Evolutionary conservation across 2,329 filamentous ascomycete genomes (phyloP), one percentile per base, ranked within the genome.

Genomic region (Penicillium sclerotigenum): DNA sequence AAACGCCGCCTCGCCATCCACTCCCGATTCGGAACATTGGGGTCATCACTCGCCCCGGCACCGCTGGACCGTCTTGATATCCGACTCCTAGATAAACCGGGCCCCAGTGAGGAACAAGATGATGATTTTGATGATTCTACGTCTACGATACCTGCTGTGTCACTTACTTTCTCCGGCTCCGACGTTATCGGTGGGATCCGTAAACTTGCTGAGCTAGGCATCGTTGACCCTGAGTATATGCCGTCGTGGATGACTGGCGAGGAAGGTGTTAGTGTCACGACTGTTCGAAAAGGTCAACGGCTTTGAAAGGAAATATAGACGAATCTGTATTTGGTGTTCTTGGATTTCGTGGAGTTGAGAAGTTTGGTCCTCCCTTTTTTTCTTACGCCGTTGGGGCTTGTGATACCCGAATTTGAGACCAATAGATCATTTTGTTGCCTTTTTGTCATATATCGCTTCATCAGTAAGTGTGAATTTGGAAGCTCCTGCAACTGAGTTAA

Each of bases 201-300:
- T 46, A 85, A 88, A 66, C 79, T 96, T 31, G 88, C 93, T 0
- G 90, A 95, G 71, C 76, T 83, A 16, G 90, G 90, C 0, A 62
- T 77, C 5, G 78, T 96, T 26, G 85, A 95, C 68, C 87, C 90
- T 1, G 82, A 86, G 65, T 83, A 79, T 52, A 92, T 95, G 88
- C 91, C 91, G 0, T 88, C 88, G 0, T 96, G 91, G 90, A 87
- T 96, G 87, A 94, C 90, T 1, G 91, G 91, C 2, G 91, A 96
- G 67, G 88, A 91, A 42, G 88, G 87, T 0, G 85, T 94, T 5
- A 94, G 89, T 51, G 80, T 86, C 36, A 88, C 89, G 0, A 81
- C 84, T 28, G 84, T 95, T 4, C 81, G 80, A 60, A 73, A 84
- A 56, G 90, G 90, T 10, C 65, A 52, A 31, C 65, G 67, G n/a